A percentile compares a stretch with the other conserved stretches of the same genome.
Evolutionary conservation across 345 rosid species (phyloP).

Genomic region (Murraya koenigii): DNA sequence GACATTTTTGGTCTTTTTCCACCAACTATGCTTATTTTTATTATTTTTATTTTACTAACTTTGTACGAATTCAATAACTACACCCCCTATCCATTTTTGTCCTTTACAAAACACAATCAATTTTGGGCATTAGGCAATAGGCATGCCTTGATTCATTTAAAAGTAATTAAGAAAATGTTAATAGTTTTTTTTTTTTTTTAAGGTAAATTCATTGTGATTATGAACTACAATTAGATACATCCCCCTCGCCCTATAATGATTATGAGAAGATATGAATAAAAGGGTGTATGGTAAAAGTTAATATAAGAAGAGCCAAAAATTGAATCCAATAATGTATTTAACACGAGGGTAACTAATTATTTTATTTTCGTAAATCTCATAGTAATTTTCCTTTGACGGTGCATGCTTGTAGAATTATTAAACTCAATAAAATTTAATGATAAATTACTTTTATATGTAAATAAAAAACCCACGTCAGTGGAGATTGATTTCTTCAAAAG

Average conservation of each 20-base stretch:
- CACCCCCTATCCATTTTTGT: neutral
- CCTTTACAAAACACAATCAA: neutral
- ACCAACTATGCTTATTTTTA: too few species aligned
- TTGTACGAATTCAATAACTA: neutral
- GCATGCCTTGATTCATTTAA: too few species aligned
- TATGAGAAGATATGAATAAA: neutral
- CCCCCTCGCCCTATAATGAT: neutral
- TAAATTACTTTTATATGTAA: too few species aligned
- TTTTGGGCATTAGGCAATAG: too few species aligned
- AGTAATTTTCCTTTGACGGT: neutral
- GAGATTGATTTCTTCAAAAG: too few species aligned
- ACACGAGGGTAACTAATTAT: too few species aligned
- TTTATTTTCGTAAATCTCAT: neutral
- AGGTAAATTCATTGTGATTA: neutral
- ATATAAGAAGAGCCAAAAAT: too few species aligned
- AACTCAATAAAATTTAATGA: too few species aligned
- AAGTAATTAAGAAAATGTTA: neutral
- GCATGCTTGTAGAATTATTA: too few species aligned
- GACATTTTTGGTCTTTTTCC: neutral
- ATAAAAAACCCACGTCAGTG: too few species aligned
- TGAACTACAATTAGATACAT: neutral
- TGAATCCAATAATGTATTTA: too few species aligned
- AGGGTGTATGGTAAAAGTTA: too few species aligned
- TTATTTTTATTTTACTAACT: neutral
- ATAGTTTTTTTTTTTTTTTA: neutral